A percentile compares a stretch with the other conserved stretches of the same genome.
These are phyloP conservation scores for Pilaira anomala DNA, from an alignment of 192 early-diverging fungal genomes.

Conservation along the genomic window DNA sequence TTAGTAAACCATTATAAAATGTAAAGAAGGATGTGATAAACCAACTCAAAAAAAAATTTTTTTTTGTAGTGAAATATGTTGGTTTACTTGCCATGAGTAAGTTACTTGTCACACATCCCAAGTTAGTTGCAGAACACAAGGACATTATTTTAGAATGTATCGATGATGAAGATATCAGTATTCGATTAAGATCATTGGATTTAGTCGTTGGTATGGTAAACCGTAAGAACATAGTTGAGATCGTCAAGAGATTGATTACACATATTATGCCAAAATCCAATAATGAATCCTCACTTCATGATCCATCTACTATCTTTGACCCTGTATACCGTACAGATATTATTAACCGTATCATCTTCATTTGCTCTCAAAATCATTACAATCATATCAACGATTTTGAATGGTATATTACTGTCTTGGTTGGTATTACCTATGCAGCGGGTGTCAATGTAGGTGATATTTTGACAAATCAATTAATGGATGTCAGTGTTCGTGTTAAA, in stretches of 20 bases:
- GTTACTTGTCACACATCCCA: slow-evolving; percentile 81
- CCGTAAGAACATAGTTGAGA: slow-evolving; percentile 72
- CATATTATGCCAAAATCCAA: slow-evolving; percentile 61
- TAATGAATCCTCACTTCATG: slow-evolving; percentile 20
- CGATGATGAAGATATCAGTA: slow-evolving; percentile 89
- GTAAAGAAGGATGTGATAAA: not conserved
- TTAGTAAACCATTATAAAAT: slow-evolving; percentile 35
- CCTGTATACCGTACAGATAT: slow-evolving; percentile 77
- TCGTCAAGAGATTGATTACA: slow-evolving; percentile 79
- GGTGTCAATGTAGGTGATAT: slow-evolving; percentile 72
- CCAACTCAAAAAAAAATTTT: too few species aligned
- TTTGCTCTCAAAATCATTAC: slow-evolving; percentile 85
- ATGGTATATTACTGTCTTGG: slow-evolving; percentile 88
- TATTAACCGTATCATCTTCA: slow-evolving; percentile 74
- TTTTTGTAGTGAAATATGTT: slow-evolving; percentile 77
- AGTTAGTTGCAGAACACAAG: slow-evolving; percentile 75
- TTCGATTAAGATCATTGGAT: slow-evolving; percentile 86
- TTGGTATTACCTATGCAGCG: slow-evolving; percentile 71
- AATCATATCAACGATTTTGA: slow-evolving; percentile 86
- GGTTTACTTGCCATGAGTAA: slow-evolving; percentile 84
- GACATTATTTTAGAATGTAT: slow-evolving; percentile 84
- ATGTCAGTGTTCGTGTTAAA: slow-evolving; percentile 85
- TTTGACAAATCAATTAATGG: slow-evolving; percentile 77
- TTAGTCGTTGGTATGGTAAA: slow-evolving; percentile 85
- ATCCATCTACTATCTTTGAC: slow-evolving; percentile 45